phyloP scores from a whole-genome alignment of 2,329 filamentous ascomycete species.

The Penicillium sp. region DNA sequence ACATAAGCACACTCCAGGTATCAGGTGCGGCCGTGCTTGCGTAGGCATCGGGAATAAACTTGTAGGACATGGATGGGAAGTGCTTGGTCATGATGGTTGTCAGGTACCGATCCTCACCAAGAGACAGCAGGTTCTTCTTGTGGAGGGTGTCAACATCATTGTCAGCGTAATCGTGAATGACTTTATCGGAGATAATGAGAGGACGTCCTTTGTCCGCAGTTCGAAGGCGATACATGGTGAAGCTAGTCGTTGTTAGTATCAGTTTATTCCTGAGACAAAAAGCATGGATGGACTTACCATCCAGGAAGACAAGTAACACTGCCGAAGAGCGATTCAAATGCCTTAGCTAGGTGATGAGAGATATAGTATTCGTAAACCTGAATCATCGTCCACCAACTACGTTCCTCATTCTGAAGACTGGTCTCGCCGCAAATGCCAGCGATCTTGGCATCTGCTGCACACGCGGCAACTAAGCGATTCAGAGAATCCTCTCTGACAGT shows the following conservation, averaged over 20 bases:
- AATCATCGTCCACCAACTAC: conserved; percentile 99
- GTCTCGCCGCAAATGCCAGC: conserved; percentile 97
- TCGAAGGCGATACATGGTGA: conserved; percentile 96
- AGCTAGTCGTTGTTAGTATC: conserved; percentile 60
- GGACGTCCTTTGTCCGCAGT: conserved; percentile 93
- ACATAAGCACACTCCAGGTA: conserved; percentile 88
- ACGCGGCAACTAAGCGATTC: conserved; percentile 87
- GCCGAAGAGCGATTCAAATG: conserved; percentile 95
- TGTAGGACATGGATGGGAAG: conserved; percentile 93
- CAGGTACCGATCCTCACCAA: conserved; percentile 95
- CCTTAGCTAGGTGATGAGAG: conserved; percentile 93
- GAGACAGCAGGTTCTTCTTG: conserved; percentile 86
- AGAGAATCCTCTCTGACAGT: conserved; percentile 88
- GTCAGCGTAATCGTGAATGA: conserved; percentile 85
- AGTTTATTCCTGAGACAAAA: background rate
- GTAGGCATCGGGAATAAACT: conserved; percentile 90
- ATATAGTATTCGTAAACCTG: conserved; percentile 99
- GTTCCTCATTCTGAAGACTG: conserved; percentile 89
- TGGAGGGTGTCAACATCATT: conserved; percentile 91
- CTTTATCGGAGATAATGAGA: conserved; percentile 83
- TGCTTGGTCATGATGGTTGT: conserved; percentile 98
- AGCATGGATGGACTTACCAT: conserved; percentile 65
- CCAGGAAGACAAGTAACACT: conserved; percentile 98
- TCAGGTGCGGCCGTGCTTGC: conserved; percentile 92
- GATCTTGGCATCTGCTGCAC: conserved; percentile 91